Percentiles rank a stretch among this genome's conserved stretches.
Evolutionary conservation across 2,329 filamentous ascomycete genomes (phyloP).

Genomic region (Dactylellina leptospora): DNA sequence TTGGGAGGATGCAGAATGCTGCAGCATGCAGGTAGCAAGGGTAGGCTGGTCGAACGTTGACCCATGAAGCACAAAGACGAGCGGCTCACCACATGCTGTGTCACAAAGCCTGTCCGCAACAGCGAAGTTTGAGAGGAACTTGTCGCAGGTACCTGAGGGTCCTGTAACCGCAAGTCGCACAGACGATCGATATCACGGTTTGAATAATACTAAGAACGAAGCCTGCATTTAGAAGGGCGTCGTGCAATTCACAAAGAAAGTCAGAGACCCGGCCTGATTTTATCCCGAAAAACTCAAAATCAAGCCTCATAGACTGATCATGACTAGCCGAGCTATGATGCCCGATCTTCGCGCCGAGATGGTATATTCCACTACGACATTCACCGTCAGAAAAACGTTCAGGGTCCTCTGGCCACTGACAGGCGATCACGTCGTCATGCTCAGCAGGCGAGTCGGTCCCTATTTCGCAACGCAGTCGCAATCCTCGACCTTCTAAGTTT

Average conservation of each 20-base stretch:
- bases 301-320: too few relatives aligned
- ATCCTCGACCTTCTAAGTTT: constrained; percentile 2
- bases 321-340: background rate
- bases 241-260: too few relatives aligned
- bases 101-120: background rate
- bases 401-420: background rate
- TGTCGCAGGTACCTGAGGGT: constrained; percentile 21
- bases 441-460: constrained; percentile 30
- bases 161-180: background rate
- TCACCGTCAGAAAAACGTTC: too few relatives aligned
- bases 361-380: too few relatives aligned
- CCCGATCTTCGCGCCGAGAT: background rate
- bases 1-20: constrained; percentile 8
- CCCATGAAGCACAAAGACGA: background rate
- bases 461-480: constrained; percentile 29
- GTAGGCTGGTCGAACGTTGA: constrained; percentile 20
- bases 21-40: constrained; percentile 19
- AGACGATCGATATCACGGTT: too few relatives aligned
- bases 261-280: too few relatives aligned
- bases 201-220: too few relatives aligned
- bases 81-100: constrained; percentile 49
- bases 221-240: too few relatives aligned
- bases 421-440: constrained; percentile 52
- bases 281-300: background rate
- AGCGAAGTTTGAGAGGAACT: background rate